These are phyloP conservation scores for Tulasnella calospora DNA, from an alignment of 768 basidiomycete species.

Conservation along the genomic window DNA sequence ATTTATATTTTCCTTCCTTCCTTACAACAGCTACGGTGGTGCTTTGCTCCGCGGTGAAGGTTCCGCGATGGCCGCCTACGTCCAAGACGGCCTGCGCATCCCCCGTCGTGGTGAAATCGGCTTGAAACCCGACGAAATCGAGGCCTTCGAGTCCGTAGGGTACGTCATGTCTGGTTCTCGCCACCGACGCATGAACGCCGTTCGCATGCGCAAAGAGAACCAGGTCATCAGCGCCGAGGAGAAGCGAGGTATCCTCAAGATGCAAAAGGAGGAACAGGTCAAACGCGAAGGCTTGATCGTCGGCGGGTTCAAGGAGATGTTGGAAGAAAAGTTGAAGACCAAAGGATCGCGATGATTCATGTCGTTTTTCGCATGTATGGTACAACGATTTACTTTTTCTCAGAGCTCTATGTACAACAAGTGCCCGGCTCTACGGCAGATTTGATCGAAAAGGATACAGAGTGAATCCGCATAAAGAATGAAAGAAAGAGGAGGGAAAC, in stretches of 20 bases:
- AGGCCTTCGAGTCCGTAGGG: conserved; percentile 77
- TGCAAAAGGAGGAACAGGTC: conserved; percentile 91
- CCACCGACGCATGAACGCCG: conserved; percentile 96
- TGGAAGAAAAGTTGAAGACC: conserved; percentile 65
- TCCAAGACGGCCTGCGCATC: conserved; percentile 58
- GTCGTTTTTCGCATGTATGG: not conserved
- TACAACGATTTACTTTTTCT: not conserved
- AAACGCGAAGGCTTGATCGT: conserved; percentile 84
- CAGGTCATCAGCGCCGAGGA: conserved; percentile 99
- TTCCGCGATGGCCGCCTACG: conserved; percentile 95
- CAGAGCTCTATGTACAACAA: conserved; percentile 2
- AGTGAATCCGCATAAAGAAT: not conserved
- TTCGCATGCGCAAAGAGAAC: conserved; percentile 98
- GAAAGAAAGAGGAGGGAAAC: not conserved
- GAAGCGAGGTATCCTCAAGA: conserved; percentile 89
- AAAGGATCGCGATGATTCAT: conserved; percentile 12
- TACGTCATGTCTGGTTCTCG: conserved; percentile 98
- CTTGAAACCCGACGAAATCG: conserved; percentile 81
- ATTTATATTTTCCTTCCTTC: no score
- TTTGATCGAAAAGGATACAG: not conserved
- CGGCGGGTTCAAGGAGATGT: conserved; percentile 83
- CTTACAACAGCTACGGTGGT: conserved; percentile 66
- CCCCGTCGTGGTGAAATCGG: conserved; percentile 99
- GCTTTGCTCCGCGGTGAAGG: conserved; percentile 92
- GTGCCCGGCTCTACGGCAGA: not conserved